Evolutionary conservation across 352 stramenopile genomes (phyloP).

Genomic region (Phytopythium sindhum): DNA sequence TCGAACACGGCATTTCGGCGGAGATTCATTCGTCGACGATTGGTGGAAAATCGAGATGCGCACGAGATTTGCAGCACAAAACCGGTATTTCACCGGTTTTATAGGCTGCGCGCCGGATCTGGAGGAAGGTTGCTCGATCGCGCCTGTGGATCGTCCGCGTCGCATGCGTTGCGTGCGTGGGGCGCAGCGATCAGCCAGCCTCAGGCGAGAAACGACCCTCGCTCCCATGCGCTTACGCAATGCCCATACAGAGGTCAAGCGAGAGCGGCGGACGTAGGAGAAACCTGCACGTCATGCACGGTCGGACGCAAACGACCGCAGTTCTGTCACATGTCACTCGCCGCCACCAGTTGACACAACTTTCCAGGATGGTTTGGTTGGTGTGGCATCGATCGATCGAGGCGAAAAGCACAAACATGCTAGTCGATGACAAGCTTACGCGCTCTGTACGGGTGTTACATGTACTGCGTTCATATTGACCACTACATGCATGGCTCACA

Average conservation of each 20-base stretch:
- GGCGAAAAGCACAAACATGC: too few relatives aligned
- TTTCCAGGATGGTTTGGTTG: not conserved
- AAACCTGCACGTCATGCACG: not conserved
- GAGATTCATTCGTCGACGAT: constrained; percentile 7
- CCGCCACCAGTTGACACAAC: not conserved
- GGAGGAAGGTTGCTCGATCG: constrained; percentile 4
- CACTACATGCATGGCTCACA: too few relatives aligned
- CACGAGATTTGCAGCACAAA: not conserved
- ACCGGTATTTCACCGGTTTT: not conserved
- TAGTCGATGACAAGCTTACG: too few relatives aligned
- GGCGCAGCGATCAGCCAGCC: not conserved
- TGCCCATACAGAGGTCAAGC: not conserved
- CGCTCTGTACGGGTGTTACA: too few relatives aligned
- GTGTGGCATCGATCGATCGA: too few relatives aligned
- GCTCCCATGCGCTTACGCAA: not conserved
- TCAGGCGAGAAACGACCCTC: not conserved
- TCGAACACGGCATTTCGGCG: constrained; percentile 1
- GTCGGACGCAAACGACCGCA: not conserved
- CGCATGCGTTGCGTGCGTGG: not conserved
- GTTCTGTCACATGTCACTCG: not conserved
- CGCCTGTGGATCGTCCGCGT: not conserved
- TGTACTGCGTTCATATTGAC: too few relatives aligned
- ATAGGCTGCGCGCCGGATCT: not conserved
- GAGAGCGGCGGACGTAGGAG: not conserved
- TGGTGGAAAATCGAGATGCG: constrained; percentile 4